Conservation (phyloP, 192 early-diverging fungal genomes). For the Backusella luteola region DNA sequence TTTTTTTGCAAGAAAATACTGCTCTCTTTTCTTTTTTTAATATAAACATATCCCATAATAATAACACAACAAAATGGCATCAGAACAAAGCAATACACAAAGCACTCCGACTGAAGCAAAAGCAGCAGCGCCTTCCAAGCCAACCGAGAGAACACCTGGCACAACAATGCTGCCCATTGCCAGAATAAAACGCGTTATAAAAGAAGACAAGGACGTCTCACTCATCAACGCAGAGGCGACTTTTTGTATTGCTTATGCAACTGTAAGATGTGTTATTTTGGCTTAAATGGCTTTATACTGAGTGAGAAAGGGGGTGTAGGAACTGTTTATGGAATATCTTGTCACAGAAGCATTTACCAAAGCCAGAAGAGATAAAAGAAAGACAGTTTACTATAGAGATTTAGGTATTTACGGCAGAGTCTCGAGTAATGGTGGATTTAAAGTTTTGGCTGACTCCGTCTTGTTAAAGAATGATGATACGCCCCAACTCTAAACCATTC, state of each 20-base stretch:
- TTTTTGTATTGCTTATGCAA: conserved; percentile 63
- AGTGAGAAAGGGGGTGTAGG: conserved; percentile 32
- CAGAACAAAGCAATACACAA: neutral
- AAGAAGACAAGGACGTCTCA: conserved; percentile 71
- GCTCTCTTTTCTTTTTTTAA: neutral
- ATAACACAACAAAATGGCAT: neutral
- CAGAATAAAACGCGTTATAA: conserved; percentile 70
- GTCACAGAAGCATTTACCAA: conserved; percentile 59
- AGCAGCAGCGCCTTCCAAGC: neutral
- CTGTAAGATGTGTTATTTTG: conserved; percentile 41
- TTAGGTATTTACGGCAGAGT: conserved; percentile 43
- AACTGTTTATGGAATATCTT: conserved; percentile 69
- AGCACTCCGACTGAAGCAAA: neutral
- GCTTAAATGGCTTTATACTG: neutral
- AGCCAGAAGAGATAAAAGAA: conserved; percentile 66
- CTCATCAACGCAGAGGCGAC: conserved; percentile 66
- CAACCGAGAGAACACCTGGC: conserved; percentile 38
- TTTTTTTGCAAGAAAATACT: neutral
- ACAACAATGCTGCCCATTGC: conserved; percentile 58
- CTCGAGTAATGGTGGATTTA: neutral
- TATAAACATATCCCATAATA: neutral
- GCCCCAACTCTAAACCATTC: neutral
- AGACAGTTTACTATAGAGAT: conserved; percentile 71
- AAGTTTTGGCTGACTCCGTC: neutral
- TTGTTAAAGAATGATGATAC: neutral